Evolutionary conservation across 1,139 yeast genomes (phyloP).

Genomic region (Trichomonascaceae sp.): DNA sequence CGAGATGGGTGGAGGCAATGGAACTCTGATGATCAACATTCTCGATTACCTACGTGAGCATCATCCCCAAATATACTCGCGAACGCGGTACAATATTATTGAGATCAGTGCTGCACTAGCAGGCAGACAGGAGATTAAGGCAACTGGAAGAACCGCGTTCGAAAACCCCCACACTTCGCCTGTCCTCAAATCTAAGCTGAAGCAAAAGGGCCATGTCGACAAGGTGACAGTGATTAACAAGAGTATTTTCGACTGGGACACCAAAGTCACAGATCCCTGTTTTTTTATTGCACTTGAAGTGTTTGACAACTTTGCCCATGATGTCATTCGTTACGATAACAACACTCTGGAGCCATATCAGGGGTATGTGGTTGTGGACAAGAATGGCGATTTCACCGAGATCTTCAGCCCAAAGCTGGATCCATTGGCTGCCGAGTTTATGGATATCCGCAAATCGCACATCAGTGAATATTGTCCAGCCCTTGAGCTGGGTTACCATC

Average conservation of each 20-base stretch:
- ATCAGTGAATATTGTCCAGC: constrained; percentile 23
- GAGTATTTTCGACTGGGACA: constrained; percentile 67
- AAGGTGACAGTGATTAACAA: constrained; percentile 57
- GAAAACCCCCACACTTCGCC: neutral
- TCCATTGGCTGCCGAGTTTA: constrained; percentile 41
- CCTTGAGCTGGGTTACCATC: constrained; percentile 26
- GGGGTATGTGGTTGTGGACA: constrained; percentile 66
- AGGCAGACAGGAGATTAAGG: constrained; percentile 36
- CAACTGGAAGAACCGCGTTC: constrained; percentile 22
- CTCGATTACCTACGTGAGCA: constrained; percentile 47
- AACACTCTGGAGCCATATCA: constrained; percentile 56
- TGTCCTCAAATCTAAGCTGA: constrained; percentile 7
- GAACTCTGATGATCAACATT: constrained; percentile 73
- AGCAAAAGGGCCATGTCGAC: constrained; percentile 27
- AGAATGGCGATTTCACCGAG: constrained; percentile 65
- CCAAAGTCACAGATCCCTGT: constrained; percentile 52
- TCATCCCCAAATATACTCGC: constrained; percentile 59
- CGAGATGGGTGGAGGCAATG: constrained; percentile 89
- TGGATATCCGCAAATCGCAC: constrained; percentile 38
- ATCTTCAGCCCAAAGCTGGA: constrained; percentile 60
- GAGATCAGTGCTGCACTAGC: constrained; percentile 66
- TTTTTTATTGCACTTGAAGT: constrained; percentile 75
- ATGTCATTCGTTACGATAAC: constrained; percentile 63
- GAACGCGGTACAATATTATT: constrained; percentile 59
- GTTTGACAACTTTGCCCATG: constrained; percentile 77